Evolutionary conservation across 1,284 basidiomycete genomes (phyloP).

Genomic region (Cryptococcus sp.): DNA sequence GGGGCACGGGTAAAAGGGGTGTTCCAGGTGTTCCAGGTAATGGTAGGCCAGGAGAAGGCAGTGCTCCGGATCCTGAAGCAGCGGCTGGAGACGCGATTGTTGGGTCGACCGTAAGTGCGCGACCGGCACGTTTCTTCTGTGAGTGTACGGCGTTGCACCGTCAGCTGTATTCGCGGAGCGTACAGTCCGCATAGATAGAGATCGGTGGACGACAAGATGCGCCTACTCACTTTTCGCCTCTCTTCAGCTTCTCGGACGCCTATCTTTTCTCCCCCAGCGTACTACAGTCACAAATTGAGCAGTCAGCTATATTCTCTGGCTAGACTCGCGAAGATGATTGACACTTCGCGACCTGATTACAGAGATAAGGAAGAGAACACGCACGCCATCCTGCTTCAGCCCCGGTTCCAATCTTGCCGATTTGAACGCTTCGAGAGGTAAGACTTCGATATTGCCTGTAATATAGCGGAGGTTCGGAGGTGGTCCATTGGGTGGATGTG

Average conservation of each 20-base stretch:
- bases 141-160: background rate
- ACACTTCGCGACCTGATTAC: too few relatives aligned
- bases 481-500: conserved; percentile 11
- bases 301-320: too few relatives aligned
- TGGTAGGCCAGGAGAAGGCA: background rate
- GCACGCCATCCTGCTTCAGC: conserved; percentile 36
- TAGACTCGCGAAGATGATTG: too few relatives aligned
- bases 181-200: too few relatives aligned
- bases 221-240: conserved; percentile 24
- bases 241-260: conserved; percentile 37
- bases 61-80: background rate
- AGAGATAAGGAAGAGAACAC: conserved; percentile 4
- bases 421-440: conserved; percentile 26
- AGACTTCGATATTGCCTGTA: conserved; percentile 19
- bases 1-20: conserved; percentile 24
- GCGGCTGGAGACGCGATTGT: background rate
- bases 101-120: background rate
- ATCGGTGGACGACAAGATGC: background rate
- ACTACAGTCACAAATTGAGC: conserved; percentile 16
- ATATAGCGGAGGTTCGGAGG: conserved; percentile 9
- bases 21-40: conserved; percentile 16
- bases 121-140: background rate
- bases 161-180: background rate
- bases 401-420: conserved; percentile 37
- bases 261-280: conserved; percentile 35